Evolutionary conservation across 1,139 yeast species (phyloP).

Genomic region (Suhomyces kunorum): DNA sequence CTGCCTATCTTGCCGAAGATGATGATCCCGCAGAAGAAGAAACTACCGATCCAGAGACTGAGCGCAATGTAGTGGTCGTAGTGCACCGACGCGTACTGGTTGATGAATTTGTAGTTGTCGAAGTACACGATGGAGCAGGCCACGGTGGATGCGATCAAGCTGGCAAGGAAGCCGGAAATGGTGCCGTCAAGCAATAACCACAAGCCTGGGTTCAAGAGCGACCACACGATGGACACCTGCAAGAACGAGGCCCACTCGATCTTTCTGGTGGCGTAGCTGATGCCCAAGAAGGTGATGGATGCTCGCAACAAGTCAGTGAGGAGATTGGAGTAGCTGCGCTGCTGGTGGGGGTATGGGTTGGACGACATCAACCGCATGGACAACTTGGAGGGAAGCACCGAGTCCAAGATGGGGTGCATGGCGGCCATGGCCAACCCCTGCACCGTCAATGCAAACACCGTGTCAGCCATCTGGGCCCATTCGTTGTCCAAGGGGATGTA

Average conservation of each 20-base stretch:
- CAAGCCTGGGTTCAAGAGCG: slow-evolving; percentile 70
- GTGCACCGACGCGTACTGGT: slow-evolving; percentile 17
- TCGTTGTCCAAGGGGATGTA: slow-evolving; percentile 10
- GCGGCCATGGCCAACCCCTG: slow-evolving; percentile 68
- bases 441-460: slow-evolving; percentile 30
- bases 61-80: slow-evolving; percentile 36
- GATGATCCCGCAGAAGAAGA: slow-evolving; percentile 67
- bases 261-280: slow-evolving; percentile 79
- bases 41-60: slow-evolving; percentile 57
- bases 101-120: slow-evolving; percentile 28
- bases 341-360: slow-evolving; percentile 29
- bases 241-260: slow-evolving; percentile 76
- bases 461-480: slow-evolving; percentile 22
- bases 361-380: slow-evolving; percentile 26
- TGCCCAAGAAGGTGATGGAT: slow-evolving; percentile 76
- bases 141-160: slow-evolving; percentile 43
- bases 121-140: slow-evolving; percentile 41
- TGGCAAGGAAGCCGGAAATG: slow-evolving; percentile 58
- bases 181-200: slow-evolving; percentile 85
- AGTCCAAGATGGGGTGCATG: slow-evolving; percentile 63
- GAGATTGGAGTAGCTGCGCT: slow-evolving; percentile 29
- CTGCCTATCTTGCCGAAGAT: slow-evolving; percentile 76
- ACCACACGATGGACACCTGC: slow-evolving; percentile 77
- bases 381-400: slow-evolving; percentile 38
- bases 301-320: slow-evolving; percentile 53